Base-by-base conservation (phyloP, 2,329 filamentous ascomycete genomes). In the Fusarium mundagurra region DNA sequence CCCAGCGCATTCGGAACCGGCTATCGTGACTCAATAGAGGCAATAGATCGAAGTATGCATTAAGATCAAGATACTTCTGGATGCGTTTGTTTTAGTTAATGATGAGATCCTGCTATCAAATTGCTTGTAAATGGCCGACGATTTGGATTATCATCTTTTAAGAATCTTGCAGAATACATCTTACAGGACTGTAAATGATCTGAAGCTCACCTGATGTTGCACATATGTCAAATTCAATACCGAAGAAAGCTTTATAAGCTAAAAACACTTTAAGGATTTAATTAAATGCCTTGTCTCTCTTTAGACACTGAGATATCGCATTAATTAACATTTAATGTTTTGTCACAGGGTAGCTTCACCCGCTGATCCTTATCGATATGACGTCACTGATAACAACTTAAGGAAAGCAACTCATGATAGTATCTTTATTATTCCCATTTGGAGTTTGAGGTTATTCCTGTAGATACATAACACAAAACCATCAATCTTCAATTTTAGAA, bases 131-230 rank as follows among this genome's bases (percentile, higher is more conserved):
- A 16, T 43, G 39, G 6, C 9, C 8, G 6, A 10, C 14, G 22
- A n/a, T 16, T n/a, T 43, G 22, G 3, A 0, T 10, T 4, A 36
- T 14, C 12, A 22, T 8, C 13, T 41, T 3, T 5, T 7, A 22
- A 3, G 1, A n/a, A 41, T 9, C 8, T 8, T 9, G 34, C 16
- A 17, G 8, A 36, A 17, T 17, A 1, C 8, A 22, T n/a, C 0
- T 0, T 5, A 6, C 1, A 41, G 20, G 8, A 1, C 39, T 6
- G 22, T 5, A 43, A 10, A 10, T 24, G 6, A 24, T 7, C 9
- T 24, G 14, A 43, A 18, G n/a, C n/a, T 44, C 4, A 12, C 16
- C n/a, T 44, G n/a, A 12, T 11, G 16, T 8, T 44, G 5, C 10
- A 44, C n/a, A 7, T 11, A 17, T 5, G 6, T 44, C 6, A 24